A percentile compares a stretch with the other conserved stretches of the same genome.
phyloP scores from a whole-genome alignment of 2,329 filamentous ascomycete species.

The Clonostachys sp. region DNA sequence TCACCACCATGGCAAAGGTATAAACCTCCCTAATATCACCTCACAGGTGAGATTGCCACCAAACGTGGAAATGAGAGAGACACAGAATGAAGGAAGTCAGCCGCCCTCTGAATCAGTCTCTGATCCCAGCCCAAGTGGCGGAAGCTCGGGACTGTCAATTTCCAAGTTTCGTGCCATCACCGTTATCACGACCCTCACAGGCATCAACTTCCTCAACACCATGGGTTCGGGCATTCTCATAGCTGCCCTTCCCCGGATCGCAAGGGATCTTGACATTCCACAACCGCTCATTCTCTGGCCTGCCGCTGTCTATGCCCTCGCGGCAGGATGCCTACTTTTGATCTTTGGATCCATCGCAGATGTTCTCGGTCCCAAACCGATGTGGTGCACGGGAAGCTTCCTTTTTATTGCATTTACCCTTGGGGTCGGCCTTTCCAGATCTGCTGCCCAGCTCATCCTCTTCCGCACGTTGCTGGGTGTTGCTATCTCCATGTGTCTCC shows the following conservation, averaged over 20 bases:
- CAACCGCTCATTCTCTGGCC: constrained; percentile 22
- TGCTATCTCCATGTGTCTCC: constrained; percentile 29
- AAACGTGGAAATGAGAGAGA: no score
- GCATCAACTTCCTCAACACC: constrained; percentile 26
- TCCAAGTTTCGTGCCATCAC: constrained; percentile 15
- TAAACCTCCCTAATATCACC: no score
- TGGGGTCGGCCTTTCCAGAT: constrained; percentile 22
- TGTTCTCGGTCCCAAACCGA: constrained; percentile 23
- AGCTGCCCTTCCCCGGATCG: constrained; percentile 28
- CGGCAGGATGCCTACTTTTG: constrained; percentile 21
- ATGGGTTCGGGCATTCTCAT: constrained; percentile 29
- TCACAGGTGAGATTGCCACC: no score
- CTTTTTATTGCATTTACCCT: constrained; percentile 24
- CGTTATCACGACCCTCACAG: constrained; percentile 23
- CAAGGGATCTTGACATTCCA: constrained; percentile 21
- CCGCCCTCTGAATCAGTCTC: no score
- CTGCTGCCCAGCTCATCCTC: constrained; percentile 27
- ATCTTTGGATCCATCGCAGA: constrained; percentile 29
- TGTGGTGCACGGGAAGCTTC: constrained; percentile 25
- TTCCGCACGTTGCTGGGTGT: constrained; percentile 26
- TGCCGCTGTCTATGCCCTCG: constrained; percentile 18
- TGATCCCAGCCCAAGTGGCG: no score
- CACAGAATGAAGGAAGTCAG: no score
- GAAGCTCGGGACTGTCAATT: constrained; percentile 1
- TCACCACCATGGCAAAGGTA: no score